Base-by-base conservation (phyloP, 2,329 filamentous ascomycete genomes). In the Phoma sp. region DNA sequence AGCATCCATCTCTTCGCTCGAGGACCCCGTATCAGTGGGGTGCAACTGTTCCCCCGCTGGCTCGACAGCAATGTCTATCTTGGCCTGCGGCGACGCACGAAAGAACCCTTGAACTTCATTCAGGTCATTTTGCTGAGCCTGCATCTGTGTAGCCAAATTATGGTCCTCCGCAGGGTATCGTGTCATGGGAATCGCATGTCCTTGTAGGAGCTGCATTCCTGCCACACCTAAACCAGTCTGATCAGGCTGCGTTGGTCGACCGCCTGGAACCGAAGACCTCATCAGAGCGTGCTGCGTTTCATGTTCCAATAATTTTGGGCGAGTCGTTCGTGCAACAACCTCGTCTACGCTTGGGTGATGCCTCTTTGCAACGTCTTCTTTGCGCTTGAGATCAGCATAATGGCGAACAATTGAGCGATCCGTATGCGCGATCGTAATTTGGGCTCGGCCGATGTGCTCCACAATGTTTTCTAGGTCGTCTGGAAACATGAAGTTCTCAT, bases 391-490 rank as follows among this genome's bases (percentile, higher is more conserved):
- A 1, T 50, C 36, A 14, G 7, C 7, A 21, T 50, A 50, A 2
- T n/a, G 23, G 11, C 30, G 34, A 26, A 55, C 17, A 3, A 50
- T 32, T 0, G 28, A 1, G 11, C 43, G 42, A 42, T 43, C 42
- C 1, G 43, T 34, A 12, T 38, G 29, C 23, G 45, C 42, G 1
- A 5, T 57, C 42, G 7, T 38, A 10, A 56, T 26, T 5, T 26
- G 3, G 4, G 36, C 57, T 4, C 49, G 48, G 10, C 60, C 57
- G 15, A 58, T 53, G 2, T 47, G 14, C 5, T 49, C n/a, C 7
- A 67, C 21, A 25, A 67, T 63, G 10, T 28, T 18, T 4, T 62
- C 56, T 5, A 67, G 39, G 20, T 65, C 64, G 6, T 67, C 61
- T 9, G 62, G 64, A 30, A 66, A 67, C 43, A 61, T 37, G 34